Evolutionary conservation across 805 yeast genomes (phyloP), one percentile per base, ranked within the genome.

Genomic region (Wickerhamiella qilinensis): DNA sequence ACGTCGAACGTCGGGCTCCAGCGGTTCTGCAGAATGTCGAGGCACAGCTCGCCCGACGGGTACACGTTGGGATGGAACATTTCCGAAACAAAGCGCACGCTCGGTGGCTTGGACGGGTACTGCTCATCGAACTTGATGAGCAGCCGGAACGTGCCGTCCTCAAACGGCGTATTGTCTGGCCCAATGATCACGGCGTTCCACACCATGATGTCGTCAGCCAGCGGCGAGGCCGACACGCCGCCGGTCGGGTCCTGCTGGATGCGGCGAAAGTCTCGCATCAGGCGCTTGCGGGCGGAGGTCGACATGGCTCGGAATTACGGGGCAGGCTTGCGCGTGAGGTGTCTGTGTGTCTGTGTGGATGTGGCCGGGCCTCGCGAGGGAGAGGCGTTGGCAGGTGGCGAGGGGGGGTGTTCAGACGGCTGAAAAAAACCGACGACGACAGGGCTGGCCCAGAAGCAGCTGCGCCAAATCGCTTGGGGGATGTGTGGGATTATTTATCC

Each of bases 1-100:
- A 91, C 98, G 54, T 91, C 98, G 55, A 88, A 91, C 1, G 98
- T 91, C 11, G 98, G 98, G 20, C 94, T 80, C 98, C 98, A 91
- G 56, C 97, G 69, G 63, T 88, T 91, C 57, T 91, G 98, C 48
- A 91, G 65, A 48, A 91, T 91, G 62, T 91, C 98, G 46, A 91
- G 69, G 63, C 98, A 91, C 45, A 91, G 72, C 53, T 91, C 97
- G 20, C 98, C 98, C 35, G 77, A 71, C 8, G 93, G 94, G 54
- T 91, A 91, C 3, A 91, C 97, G 55, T 91, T 91, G 2, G 98
- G 98, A 56, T 91, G 98, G 58, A 91, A 91, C 95, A 91, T 91
- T 51, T 82, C 88, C 44, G 88, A 77, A 30, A 86, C 65, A 56
- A 91, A 91, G 56, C 82, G 79, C 33, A 91, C 98, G 41, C 71